Evolutionary conservation across 192 early-diverging fungal species (phyloP).

Genomic region (Entrophospora sp.): DNA sequence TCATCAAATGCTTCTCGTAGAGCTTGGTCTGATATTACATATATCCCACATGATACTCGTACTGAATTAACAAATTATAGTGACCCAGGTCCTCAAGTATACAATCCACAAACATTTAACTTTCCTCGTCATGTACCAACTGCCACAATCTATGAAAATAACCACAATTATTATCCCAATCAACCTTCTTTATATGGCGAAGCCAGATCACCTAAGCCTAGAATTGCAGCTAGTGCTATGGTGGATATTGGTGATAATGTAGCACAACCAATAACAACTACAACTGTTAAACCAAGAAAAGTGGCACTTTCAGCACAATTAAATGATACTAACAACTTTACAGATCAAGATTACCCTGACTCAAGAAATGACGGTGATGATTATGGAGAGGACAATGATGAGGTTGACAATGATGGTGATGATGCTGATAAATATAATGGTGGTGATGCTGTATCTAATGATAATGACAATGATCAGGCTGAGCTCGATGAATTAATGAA

Average conservation of each 20-base stretch:
- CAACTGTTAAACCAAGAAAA: background rate
- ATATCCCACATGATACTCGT: background rate
- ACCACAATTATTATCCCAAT: background rate
- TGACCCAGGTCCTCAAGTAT: conserved; percentile 3
- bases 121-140: background rate
- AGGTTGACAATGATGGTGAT: background rate
- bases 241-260: background rate
- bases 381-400: background rate
- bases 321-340: too few relatives aligned
- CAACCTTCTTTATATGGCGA: background rate
- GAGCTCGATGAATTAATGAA: background rate
- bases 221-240: background rate
- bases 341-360: too few relatives aligned
- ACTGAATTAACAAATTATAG: conserved; percentile 4
- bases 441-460: background rate
- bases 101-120: too few relatives aligned
- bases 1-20: too few relatives aligned
- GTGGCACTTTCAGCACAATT: conserved; percentile 1
- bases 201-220: background rate
- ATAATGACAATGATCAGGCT: background rate
- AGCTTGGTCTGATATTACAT: conserved; percentile 13
- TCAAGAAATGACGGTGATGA: background rate
- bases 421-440: background rate
- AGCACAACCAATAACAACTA: too few relatives aligned
- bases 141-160: background rate